Evolutionary conservation across 441 rosid genomes (phyloP).

Genomic region (Theobroma grandiflorum): DNA sequence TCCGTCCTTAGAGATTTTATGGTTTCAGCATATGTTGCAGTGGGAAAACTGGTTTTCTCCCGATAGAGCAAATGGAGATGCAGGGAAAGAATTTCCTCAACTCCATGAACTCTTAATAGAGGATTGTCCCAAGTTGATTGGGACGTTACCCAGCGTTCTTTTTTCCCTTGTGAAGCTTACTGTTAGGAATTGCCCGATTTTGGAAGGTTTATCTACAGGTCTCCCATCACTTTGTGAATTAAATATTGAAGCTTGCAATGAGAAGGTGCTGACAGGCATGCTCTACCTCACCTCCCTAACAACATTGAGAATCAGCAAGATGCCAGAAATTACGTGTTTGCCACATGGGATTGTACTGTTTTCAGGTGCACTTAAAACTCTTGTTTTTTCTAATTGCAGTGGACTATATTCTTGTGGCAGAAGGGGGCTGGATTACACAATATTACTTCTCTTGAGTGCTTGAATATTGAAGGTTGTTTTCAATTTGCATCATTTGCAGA

Average conservation of each 20-base stretch:
- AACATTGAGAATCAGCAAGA: constrained; percentile 11
- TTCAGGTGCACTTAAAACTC: background rate
- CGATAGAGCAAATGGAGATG: background rate
- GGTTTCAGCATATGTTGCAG: constrained; percentile 25
- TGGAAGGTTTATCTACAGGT: constrained; percentile 7
- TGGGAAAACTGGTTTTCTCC: constrained; percentile 26
- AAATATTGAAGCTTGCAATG: constrained; percentile 25
- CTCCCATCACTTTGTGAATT: constrained; percentile 24
- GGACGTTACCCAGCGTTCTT: background rate
- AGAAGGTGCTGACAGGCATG: constrained; percentile 4
- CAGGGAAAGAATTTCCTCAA: constrained; percentile 29
- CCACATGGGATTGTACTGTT: constrained; percentile 14
- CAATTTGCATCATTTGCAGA: constrained; percentile 1
- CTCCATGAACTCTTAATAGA: constrained; percentile 29
- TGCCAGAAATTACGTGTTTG: background rate
- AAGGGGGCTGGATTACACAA: constrained; percentile 3
- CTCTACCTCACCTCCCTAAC: constrained; percentile 9
- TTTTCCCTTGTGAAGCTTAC: constrained; percentile 19
- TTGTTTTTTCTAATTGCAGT: background rate
- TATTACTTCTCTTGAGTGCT: background rate
- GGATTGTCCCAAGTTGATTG: constrained; percentile 27
- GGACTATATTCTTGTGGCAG: constrained; percentile 7
- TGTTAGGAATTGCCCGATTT: constrained; percentile 13
- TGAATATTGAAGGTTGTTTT: background rate
- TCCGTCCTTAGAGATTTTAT: constrained; percentile 32